phyloP scores from a whole-genome alignment of 345 rosid species.

The Physaria fendleri region DNA sequence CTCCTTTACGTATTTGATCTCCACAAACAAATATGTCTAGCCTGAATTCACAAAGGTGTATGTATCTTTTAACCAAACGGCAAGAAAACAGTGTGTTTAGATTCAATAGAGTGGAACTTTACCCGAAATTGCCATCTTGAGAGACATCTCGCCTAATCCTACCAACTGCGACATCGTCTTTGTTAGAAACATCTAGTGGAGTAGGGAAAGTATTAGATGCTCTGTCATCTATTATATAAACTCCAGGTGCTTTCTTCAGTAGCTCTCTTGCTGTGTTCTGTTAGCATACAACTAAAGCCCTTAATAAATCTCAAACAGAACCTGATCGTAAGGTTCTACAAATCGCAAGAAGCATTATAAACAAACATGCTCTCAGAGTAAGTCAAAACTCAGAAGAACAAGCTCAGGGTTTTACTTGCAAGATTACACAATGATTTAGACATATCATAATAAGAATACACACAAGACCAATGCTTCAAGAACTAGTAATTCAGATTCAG shows the following conservation, averaged over 20 bases:
- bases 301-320: neutral
- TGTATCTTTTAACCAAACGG: neutral
- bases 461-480: neutral
- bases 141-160: slow-evolving; percentile 82
- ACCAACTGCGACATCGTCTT: slow-evolving; percentile 92
- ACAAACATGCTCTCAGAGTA: too few relatives aligned
- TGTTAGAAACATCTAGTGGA: slow-evolving; percentile 82
- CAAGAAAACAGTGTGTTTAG: neutral
- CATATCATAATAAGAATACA: too few relatives aligned
- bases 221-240: slow-evolving; percentile 75
- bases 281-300: neutral
- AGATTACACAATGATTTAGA: too few relatives aligned
- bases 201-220: slow-evolving; percentile 84
- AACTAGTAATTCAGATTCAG: neutral
- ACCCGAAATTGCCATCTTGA: slow-evolving; percentile 84
- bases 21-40: slow-evolving; percentile 95
- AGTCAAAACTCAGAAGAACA: too few relatives aligned
- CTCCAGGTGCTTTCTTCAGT: slow-evolving; percentile 68
- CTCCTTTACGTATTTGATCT: slow-evolving; percentile 97
- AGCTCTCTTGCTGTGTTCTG: slow-evolving; percentile 81
- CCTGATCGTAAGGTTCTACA: neutral
- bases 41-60: slow-evolving; percentile 32
- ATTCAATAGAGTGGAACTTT: slow-evolving; percentile 5
- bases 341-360: too few relatives aligned
- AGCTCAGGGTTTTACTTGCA: neutral